A percentile compares a stretch with the other conserved stretches of the same genome.
Evolutionary conservation across 1,139 yeast genomes (phyloP).

Genomic region (Kodamaea derodonti): DNA sequence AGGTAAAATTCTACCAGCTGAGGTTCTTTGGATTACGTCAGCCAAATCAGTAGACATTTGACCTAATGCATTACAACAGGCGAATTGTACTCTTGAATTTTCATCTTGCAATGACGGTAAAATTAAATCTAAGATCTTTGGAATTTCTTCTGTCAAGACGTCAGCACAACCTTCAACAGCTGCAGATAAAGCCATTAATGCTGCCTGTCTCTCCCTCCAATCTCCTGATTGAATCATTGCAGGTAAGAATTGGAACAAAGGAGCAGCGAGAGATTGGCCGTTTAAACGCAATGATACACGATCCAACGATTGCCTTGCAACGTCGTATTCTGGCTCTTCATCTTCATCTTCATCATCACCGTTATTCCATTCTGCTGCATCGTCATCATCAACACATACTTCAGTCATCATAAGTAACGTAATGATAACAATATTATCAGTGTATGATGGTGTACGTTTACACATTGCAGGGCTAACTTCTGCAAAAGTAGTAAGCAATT

Average conservation of each 20-base stretch:
- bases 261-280: slow-evolving; percentile 80
- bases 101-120: slow-evolving; percentile 77
- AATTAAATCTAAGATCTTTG: slow-evolving; percentile 76
- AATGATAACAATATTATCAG: slow-evolving; percentile 66
- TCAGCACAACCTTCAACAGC: slow-evolving; percentile 98
- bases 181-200: slow-evolving; percentile 91
- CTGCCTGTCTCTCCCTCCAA: slow-evolving; percentile 97
- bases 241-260: slow-evolving; percentile 83
- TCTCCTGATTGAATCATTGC: slow-evolving; percentile 68
- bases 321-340: slow-evolving; percentile 82
- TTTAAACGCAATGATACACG: slow-evolving; percentile 81
- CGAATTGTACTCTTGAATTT: slow-evolving; percentile 94
- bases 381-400: slow-evolving; percentile 84
- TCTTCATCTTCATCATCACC: slow-evolving; percentile 78
- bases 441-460: slow-evolving; percentile 69
- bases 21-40: slow-evolving; percentile 75
- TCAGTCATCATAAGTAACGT: slow-evolving; percentile 88
- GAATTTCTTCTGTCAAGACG: slow-evolving; percentile 77
- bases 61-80: slow-evolving; percentile 94
- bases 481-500: slow-evolving; percentile 81
- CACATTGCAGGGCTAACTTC: slow-evolving; percentile 97
- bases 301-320: slow-evolving; percentile 91
- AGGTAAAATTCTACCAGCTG: slow-evolving; percentile 78
- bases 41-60: slow-evolving; percentile 98
- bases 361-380: slow-evolving; percentile 83